phyloP scores from a whole-genome alignment of 148 eudicot species.

The Rhododendron williamsianum region DNA sequence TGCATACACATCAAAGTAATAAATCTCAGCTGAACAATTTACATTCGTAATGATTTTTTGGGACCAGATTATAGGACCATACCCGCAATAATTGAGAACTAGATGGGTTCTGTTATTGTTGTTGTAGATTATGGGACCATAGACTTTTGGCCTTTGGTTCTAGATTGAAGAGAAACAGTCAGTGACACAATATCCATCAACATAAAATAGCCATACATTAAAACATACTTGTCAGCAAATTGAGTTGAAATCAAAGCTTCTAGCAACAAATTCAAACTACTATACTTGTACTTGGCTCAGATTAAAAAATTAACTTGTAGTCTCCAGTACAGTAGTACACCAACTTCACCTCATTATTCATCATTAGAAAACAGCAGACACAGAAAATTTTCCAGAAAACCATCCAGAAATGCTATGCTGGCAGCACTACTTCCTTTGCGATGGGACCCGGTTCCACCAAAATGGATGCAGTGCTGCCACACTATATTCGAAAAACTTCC shows the following conservation, averaged over 20 bases:
- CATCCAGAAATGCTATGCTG: not conserved
- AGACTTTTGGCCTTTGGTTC: not conserved
- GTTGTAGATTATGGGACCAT: not conserved
- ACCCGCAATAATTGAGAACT: not conserved
- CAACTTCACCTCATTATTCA: not conserved
- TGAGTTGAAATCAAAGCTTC: not conserved
- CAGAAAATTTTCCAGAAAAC: not conserved
- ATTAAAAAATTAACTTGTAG: not conserved
- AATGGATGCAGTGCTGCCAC: not conserved
- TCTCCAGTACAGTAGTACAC: not conserved
- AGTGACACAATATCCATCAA: slow-evolving; percentile 4
- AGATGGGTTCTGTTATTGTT: not conserved
- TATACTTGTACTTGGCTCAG: not conserved
- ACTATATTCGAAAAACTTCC: not conserved
- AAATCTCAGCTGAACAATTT: not conserved
- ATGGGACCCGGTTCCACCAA: not conserved
- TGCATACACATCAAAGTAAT: not conserved
- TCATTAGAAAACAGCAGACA: not conserved
- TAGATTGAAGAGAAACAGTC: not conserved
- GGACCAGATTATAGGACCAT: not conserved
- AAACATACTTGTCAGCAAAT: not conserved
- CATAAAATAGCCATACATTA: not conserved
- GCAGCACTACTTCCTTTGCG: not conserved
- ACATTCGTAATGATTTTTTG: not conserved
- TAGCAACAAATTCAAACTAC: not conserved